Base-by-base conservation (phyloP, 2,329 filamentous ascomycete species). In the Ophidiomyces ophidiicola region DNA sequence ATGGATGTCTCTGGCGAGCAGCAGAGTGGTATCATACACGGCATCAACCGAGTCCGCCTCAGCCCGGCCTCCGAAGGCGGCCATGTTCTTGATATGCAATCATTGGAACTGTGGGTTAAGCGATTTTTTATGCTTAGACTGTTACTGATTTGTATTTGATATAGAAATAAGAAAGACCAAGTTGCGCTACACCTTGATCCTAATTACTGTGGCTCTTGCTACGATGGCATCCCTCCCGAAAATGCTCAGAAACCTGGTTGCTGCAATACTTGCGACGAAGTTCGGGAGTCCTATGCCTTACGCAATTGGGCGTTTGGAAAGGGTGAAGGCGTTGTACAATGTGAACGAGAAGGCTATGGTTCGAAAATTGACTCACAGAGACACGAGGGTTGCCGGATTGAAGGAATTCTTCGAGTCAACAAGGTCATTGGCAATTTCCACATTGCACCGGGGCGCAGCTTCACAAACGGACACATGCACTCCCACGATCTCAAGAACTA, bases 391-490 rank as follows among this genome's bases (percentile, higher is more conserved):
- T 98, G 90, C 64, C 83, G 90, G 36, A 82, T 98, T 48, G 86
- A 94, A 60, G 90, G 90, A 44, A 76, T 77, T 26, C 74, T 98
- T 51, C 82, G 84, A 33, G 92, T 98, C 49, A 98, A 98, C 72
- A 98, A 98, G 67, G 90, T 98, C 18, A 74, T 98, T 39, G 90
- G 90, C 41, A 98, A 98, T 68, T 98, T 98, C 72, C 90, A 98
- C 63, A 81, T 98, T 52, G 90, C 92, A 1, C 90, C 90, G 1
- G 90, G 90, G 52, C 84, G 88, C 63, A 88, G 81, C 60, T 96
- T 96, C 72, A 93, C 82, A 61, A 93, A 83, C 55, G 86, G 85
- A 50, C 93, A 94, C 66, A 81, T 96, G 76, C 90, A 98, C 64
- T 84, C 94, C 14, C 90, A 98, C 67, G 92, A 98, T 57, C 70